phyloP scores from a whole-genome alignment of 2,329 filamentous ascomycete genomes.

The Venturia effusa region DNA sequence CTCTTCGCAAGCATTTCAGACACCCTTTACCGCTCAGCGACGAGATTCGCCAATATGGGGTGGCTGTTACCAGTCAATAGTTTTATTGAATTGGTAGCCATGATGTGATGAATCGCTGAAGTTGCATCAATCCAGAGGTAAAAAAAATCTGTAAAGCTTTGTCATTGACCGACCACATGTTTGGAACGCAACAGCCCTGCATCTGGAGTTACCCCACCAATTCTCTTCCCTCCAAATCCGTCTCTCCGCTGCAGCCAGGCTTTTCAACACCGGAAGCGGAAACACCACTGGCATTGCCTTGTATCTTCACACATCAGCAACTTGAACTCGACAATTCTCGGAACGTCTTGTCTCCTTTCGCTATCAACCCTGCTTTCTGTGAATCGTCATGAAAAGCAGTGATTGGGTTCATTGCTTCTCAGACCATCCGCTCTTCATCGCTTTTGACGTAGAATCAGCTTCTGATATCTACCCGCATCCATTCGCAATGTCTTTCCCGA shows the following conservation, averaged over 20 bases:
- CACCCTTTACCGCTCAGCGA: conserved; percentile 50
- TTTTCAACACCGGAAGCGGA: too few species aligned
- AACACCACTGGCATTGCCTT: too few species aligned
- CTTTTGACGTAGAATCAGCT: not conserved
- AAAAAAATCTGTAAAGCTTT: not conserved
- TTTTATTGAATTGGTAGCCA: conserved; percentile 67
- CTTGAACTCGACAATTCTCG: not conserved
- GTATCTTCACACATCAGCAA: not conserved
- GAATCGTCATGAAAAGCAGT: not conserved
- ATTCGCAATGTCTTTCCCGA: too few species aligned
- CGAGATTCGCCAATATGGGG: conserved; percentile 57
- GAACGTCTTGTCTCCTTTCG: not conserved
- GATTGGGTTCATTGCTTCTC: not conserved
- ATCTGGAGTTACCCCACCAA: too few species aligned
- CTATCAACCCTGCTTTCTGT: not conserved
- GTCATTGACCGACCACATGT: too few species aligned
- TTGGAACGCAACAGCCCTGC: too few species aligned
- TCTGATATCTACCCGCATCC: too few species aligned
- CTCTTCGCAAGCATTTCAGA: conserved; percentile 5
- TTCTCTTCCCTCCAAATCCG: too few species aligned
- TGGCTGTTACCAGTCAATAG: conserved; percentile 67
- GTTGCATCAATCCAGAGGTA: not conserved
- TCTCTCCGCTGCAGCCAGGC: too few species aligned
- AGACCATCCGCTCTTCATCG: not conserved
- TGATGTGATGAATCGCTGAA: conserved; percentile 20